phyloP scores from a whole-genome alignment of 2,329 filamentous ascomycete species.

The Scorias spongiosa region DNA sequence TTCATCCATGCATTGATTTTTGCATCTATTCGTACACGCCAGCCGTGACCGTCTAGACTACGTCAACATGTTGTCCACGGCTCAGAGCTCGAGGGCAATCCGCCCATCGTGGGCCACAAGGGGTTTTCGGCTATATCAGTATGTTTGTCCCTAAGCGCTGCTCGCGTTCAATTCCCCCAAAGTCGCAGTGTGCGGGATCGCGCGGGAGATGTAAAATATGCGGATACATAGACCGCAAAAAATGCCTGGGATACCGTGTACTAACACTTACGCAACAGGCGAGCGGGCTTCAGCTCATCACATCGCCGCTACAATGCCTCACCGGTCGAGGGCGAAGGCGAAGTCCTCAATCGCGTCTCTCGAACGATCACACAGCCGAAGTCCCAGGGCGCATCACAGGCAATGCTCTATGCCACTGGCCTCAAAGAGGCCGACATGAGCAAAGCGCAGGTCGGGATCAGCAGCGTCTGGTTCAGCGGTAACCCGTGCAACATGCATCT shows the following conservation, averaged over 20 bases:
- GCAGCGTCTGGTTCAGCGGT: conserved; percentile 93
- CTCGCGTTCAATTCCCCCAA: no score
- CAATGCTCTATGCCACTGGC: conserved; percentile 96
- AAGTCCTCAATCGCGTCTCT: conserved; percentile 66
- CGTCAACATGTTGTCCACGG: not conserved
- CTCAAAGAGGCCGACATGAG: conserved; percentile 74
- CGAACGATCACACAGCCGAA: conserved; percentile 85
- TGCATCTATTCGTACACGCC: not conserved
- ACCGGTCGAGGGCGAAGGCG: conserved; percentile 10
- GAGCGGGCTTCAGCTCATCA: conserved; percentile 5
- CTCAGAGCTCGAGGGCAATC: not conserved
- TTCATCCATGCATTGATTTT: not conserved
- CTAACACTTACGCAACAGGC: no score
- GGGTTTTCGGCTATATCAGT: not conserved
- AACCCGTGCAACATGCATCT: conserved; percentile 99
- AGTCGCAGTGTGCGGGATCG: no score
- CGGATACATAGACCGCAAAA: no score
- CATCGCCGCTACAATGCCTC: conserved; percentile 9
- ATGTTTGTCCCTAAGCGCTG: not conserved
- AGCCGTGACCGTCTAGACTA: not conserved
- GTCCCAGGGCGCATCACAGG: conserved; percentile 94
- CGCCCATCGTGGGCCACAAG: not conserved
- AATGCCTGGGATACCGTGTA: no score
- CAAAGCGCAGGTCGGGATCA: conserved; percentile 96
- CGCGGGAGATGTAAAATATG: no score